Percentiles rank a stretch among this genome's conserved stretches.
phyloP scores from a whole-genome alignment of 306 rosid species.

The Cucurbita pepo region DNA sequence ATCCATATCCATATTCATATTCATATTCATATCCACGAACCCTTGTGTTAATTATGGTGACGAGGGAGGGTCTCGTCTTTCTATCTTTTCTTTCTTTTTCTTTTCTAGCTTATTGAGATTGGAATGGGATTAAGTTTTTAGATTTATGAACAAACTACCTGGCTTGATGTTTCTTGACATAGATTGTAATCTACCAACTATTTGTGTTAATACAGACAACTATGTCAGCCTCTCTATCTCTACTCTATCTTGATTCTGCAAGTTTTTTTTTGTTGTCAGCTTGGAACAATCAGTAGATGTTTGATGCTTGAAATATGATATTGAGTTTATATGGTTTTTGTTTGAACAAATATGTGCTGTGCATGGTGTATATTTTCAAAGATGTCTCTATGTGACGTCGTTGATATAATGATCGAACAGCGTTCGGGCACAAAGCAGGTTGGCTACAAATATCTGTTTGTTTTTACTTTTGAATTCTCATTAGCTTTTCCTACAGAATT shows the following conservation, averaged over 20 bases:
- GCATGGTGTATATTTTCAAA: neutral
- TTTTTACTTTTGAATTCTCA: neutral
- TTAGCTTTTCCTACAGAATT: neutral
- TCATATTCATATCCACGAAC: neutral
- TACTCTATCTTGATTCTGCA: neutral
- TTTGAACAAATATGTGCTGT: neutral
- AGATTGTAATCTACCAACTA: neutral
- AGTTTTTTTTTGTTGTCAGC: neutral
- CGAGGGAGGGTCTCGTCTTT: neutral
- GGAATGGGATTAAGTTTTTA: neutral
- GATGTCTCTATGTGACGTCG: neutral
- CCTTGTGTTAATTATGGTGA: neutral
- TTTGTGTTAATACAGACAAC: conserved; percentile 4
- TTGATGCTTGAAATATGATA: neutral
- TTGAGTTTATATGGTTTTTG: neutral
- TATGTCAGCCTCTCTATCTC: neutral
- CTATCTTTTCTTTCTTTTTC: neutral
- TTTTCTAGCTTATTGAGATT: neutral
- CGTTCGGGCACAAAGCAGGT: neutral
- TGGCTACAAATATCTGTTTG: neutral
- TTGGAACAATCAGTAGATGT: neutral
- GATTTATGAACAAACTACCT: neutral
- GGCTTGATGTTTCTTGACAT: neutral
- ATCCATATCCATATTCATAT: neutral
- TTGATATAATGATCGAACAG: neutral